phyloP scores from a whole-genome alignment of 805 yeast genomes.

The Millerago galiae region DNA sequence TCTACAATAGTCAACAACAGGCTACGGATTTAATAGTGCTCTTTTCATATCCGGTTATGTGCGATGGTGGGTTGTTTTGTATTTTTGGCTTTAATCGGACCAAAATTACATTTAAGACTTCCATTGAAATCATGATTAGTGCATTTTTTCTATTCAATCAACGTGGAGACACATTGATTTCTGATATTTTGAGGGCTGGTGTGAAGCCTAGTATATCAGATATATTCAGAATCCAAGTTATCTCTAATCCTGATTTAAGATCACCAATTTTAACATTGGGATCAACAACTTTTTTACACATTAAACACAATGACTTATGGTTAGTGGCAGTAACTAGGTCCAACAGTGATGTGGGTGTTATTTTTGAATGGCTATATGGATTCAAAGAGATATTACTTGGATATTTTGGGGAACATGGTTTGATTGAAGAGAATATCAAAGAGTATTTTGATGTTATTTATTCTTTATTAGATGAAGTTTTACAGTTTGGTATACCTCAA shows the following conservation, averaged over 20 bases:
- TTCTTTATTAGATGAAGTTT: conserved; percentile 69
- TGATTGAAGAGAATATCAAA: conserved; percentile 43
- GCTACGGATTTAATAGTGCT: too few species aligned
- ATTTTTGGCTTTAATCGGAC: too few species aligned
- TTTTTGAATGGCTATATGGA: conserved; percentile 72
- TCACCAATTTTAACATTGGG: conserved; percentile 82
- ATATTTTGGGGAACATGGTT: conserved; percentile 25
- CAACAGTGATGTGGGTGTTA: conserved; percentile 75
- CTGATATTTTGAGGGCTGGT: conserved; percentile 67
- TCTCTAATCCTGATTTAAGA: conserved; percentile 54
- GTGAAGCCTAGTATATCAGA: conserved; percentile 76
- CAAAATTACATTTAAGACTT: too few species aligned
- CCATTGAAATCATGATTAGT: not conserved
- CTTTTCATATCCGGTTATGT: too few species aligned
- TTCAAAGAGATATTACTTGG: conserved; percentile 47
- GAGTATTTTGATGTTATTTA: conserved; percentile 64
- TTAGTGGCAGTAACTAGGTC: conserved; percentile 85
- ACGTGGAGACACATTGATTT: conserved; percentile 78
- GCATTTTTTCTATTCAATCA: conserved; percentile 62
- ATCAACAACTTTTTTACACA: conserved; percentile 83
- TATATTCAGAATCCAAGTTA: conserved; percentile 88
- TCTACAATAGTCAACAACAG: too few species aligned
- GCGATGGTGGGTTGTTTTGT: too few species aligned
- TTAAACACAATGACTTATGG: conserved; percentile 59
- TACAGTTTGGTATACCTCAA: conserved; percentile 76